Evolutionary conservation across 495 filamentous ascomycete genomes (phyloP), one percentile per base, ranked within the genome.

Genomic region (Penicillium cosmopolitanum): DNA sequence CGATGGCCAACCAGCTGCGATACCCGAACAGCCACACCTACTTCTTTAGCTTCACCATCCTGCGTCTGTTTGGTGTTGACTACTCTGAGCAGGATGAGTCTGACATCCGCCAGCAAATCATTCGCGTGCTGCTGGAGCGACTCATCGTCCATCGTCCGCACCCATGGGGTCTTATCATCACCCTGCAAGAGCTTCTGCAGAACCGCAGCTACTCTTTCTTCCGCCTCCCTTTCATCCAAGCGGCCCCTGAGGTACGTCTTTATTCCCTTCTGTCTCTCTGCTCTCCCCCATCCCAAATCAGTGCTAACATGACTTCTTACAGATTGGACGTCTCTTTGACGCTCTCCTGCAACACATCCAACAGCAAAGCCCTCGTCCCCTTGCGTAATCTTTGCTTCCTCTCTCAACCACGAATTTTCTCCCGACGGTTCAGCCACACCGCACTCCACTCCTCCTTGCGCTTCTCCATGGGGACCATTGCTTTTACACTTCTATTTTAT

Each of bases 151-250:
- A 90, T 71, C 91, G 93, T 70, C 95, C 95, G 33, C 96, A 98
- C 71, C 93, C 95, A 13, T 99, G 95, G 95, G 95, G 95, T 15
- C 74, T 98, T 42, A 90, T 97, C 71, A 88, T 96, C 57, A 96
- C 92, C 19, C 82, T 96, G 50, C 77, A 96, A 46, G 96, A 98
- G 77, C 80, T 99, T 47, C 80, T 96, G 56, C 95, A 96, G 78
- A 97, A 96, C 68, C 86, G 88, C 44, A 89, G 84, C 65, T 93
- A 91, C 66, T 83, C 85, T 64, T 94, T 99, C 80, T 99, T 95
- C 81, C 89, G 92, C 43, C 81, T 97, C 60, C 90, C 91, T 43
- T 97, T 96, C 60, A 90, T 97, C 77, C 94, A 96, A 78, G 84
- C 86, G 62, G 85, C 87, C 48, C 91, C 91, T 51, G 91, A 96